Evolutionary conservation across 371 early-diverging fungal species (phyloP), one percentile per base, ranked within the genome.

Genomic region (Conidiobolus coronatus): DNA sequence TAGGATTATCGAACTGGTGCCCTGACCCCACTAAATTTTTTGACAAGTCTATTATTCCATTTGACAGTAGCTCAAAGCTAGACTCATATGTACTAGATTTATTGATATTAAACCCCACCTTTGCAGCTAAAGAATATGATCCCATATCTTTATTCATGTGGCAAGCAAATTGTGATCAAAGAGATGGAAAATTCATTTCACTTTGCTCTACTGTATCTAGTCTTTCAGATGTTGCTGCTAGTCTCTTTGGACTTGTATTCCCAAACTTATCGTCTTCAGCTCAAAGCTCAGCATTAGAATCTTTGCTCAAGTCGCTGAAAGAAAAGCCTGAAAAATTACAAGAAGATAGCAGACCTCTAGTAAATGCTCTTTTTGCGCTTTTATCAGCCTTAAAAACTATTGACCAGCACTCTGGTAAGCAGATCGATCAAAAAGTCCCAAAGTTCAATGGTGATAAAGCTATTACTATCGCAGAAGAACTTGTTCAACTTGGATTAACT

Each of bases 211-310:
- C 63, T 43, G 45, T 53, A 45, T 50, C 70, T 49, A 52, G 55
- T 40, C 48, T 49, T 7, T 57, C 66, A 55, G 81, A 85, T 51
- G 61, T 71, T 0, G 67, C 77, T 2, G 61, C 81, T 33, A 77
- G 77, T 38, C 52, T 89, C 9, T 82, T 86, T 60, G 75, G 81
- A 0, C 60, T 73, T 0, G 48, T 87, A 8, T 74, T 81, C 40
- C 68, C 70, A 0, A 55, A 56, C 13, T 64, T 77, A 24, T 61
- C 71, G 0, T 69, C 77, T 20, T 60, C 68, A 2, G 65, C 71
- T 12, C 92, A 90, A 60, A 79, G 79, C 34, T 63, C 80, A 0
- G 55, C 71, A 14, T 65, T 88, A 44, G 89, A 90, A 36, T 63
- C 69, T 2, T 65, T 88, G 49, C 63, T 74, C 1, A 74, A 71